Evolutionary conservation across 371 early-diverging fungal species (phyloP).

Genomic region (Catenaria anguillulae): DNA sequence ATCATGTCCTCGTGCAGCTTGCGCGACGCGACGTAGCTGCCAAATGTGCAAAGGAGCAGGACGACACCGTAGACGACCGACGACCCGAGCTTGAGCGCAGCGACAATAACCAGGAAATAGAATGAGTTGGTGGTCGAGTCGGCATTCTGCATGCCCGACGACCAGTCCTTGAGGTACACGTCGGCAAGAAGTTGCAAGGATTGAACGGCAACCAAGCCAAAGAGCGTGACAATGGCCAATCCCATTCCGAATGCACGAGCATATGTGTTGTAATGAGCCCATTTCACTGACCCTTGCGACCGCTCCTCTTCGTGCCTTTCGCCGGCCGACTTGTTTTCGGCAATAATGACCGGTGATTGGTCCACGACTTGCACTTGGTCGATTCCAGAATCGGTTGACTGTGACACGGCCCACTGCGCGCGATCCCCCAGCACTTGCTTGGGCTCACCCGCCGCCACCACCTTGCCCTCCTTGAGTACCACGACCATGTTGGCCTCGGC

Average conservation of each 20-base stretch:
- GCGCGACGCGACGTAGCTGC: background rate
- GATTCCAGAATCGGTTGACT: too few relatives aligned
- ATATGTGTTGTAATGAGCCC: background rate
- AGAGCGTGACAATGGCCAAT: background rate
- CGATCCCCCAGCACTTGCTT: too few relatives aligned
- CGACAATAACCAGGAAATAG: background rate
- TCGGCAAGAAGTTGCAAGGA: background rate
- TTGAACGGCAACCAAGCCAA: background rate
- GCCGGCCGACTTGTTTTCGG: too few relatives aligned
- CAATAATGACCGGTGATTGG: too few relatives aligned
- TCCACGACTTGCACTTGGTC: too few relatives aligned
- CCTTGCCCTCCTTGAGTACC: slow-evolving; percentile 19
- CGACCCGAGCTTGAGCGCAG: background rate
- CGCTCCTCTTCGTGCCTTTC: background rate
- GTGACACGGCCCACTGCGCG: too few relatives aligned
- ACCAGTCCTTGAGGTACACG: background rate
- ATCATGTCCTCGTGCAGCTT: background rate
- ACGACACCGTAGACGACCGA: background rate
- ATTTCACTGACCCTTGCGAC: background rate
- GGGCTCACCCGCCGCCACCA: too few relatives aligned
- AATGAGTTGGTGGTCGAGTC: too few relatives aligned
- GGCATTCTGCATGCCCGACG: background rate
- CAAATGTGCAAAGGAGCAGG: background rate
- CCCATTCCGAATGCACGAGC: background rate
- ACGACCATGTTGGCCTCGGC: slow-evolving; percentile 50